Percentiles rank a stretch among this genome's conserved stretches.
Evolutionary conservation across 352 stramenopile species (phyloP).

Genomic region (Thraustotheca clavata): DNA sequence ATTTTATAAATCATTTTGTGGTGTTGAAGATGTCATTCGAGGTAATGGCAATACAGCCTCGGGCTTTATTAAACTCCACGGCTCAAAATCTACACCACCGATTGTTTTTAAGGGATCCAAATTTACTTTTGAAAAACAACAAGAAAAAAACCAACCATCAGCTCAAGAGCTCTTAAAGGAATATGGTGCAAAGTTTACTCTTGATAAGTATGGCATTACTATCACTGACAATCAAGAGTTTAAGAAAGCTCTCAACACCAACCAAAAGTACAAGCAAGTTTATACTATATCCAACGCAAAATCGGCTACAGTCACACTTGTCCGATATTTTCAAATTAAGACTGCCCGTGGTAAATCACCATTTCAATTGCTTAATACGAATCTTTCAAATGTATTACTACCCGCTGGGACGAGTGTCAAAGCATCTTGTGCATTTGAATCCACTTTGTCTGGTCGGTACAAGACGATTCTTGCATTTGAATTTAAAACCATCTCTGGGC

Average conservation of each 20-base stretch:
- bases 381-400: not conserved
- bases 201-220: slow-evolving; percentile 3
- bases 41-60: not conserved
- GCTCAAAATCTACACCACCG: not conserved
- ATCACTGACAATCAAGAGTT: slow-evolving; percentile 3
- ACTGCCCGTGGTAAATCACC: not conserved
- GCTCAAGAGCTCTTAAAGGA: not conserved
- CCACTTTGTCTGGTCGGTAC: not conserved
- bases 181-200: not conserved
- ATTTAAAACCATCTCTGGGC: not conserved
- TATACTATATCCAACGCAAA: not conserved
- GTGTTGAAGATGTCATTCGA: not conserved
- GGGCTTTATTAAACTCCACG: not conserved
- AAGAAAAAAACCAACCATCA: not conserved
- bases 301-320: not conserved
- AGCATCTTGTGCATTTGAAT: not conserved
- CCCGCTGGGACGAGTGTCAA: not conserved
- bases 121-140: not conserved
- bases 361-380: not conserved
- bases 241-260: not conserved
- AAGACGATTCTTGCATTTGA: slow-evolving; percentile 5
- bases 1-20: not conserved
- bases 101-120: not conserved
- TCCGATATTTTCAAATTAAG: not conserved
- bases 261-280: not conserved